These are phyloP conservation scores for Apiotrichum veenhuisii DNA, from an alignment of 1,284 basidiomycete genomes.

Conservation along the genomic window DNA sequence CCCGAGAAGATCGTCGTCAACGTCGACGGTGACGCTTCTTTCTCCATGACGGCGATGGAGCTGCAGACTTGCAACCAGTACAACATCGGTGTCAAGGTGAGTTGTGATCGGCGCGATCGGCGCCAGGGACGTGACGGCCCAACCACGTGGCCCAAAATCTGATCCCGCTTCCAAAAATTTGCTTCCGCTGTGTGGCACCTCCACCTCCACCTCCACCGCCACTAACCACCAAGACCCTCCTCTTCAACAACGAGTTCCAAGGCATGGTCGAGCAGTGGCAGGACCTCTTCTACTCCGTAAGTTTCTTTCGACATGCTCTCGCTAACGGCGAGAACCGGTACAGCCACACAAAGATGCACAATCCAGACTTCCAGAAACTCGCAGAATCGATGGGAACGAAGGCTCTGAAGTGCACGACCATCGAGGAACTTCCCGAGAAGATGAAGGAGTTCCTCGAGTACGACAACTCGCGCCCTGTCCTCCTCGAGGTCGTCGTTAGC, in stretches of 20 bases:
- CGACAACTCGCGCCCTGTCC: slow-evolving; percentile 69
- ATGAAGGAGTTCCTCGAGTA: slow-evolving; percentile 99
- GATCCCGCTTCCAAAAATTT: not conserved
- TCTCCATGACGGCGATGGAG: slow-evolving; percentile 99
- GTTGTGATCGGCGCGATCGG: not conserved
- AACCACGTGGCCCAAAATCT: not conserved
- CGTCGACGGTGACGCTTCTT: slow-evolving; percentile 95
- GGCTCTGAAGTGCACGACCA: slow-evolving; percentile 69
- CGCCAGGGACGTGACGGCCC: not conserved
- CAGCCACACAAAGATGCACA: slow-evolving; percentile 89
- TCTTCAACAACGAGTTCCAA: slow-evolving; percentile 92
- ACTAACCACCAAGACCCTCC: slow-evolving; percentile 52
- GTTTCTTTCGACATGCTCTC: slow-evolving; percentile 88
- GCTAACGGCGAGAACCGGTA: slow-evolving; percentile 70
- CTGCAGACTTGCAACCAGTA: slow-evolving; percentile 87
- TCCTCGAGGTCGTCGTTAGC: slow-evolving; percentile 84
- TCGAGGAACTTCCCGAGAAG: slow-evolving; percentile 78
- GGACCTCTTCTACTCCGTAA: slow-evolving; percentile 75
- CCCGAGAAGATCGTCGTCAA: slow-evolving; percentile 92
- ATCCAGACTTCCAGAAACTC: slow-evolving; percentile 88
- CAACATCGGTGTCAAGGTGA: slow-evolving; percentile 84
- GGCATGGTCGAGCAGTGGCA: slow-evolving; percentile 99
- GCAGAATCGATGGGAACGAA: slow-evolving; percentile 88
- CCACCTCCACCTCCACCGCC: slow-evolving; percentile 12
- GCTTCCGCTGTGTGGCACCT: slow-evolving; percentile 27